phyloP scores from a whole-genome alignment of 2,329 filamentous ascomycete species.

The Lachnellula cervina region DNA sequence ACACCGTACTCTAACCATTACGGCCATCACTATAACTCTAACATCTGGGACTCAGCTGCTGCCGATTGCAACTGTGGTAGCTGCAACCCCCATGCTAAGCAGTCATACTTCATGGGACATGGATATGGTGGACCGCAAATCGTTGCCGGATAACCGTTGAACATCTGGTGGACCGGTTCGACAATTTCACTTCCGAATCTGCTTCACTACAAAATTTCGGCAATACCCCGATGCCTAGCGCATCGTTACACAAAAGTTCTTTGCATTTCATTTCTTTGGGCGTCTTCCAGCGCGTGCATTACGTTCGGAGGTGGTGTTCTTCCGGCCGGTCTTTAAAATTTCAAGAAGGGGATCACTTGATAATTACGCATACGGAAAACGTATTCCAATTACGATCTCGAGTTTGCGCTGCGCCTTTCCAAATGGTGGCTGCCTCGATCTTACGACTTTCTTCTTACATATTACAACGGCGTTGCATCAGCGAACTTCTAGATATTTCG shows the following conservation, averaged over 20 bases:
- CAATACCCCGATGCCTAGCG: conserved; percentile 24
- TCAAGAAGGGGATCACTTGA: conserved; percentile 22
- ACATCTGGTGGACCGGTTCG: conserved; percentile 1
- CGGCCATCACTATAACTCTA: conserved; percentile 31
- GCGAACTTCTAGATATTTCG: conserved; percentile 28
- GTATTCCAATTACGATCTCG: conserved; percentile 30
- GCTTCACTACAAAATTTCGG: conserved; percentile 4
- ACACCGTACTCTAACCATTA: conserved; percentile 44
- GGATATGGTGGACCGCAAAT: conserved; percentile 43
- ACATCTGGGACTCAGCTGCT: conserved; percentile 42
- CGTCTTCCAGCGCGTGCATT: conserved; percentile 27
- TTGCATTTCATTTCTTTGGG: conserved; percentile 24
- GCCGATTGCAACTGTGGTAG: conserved; percentile 43
- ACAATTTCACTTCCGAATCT: conserved; percentile 3
- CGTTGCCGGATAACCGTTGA: conserved; percentile 35
- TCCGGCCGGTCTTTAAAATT: conserved; percentile 18
- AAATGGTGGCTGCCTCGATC: conserved; percentile 33
- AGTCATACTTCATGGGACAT: conserved; percentile 42
- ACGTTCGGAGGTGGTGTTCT: conserved; percentile 25
- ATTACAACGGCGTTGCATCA: conserved; percentile 29
- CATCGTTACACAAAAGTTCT: conserved; percentile 28
- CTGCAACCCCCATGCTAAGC: conserved; percentile 42
- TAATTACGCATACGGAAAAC: conserved; percentile 24
- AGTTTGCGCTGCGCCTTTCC: conserved; percentile 30
- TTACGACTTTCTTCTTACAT: conserved; percentile 31